Evolutionary conservation across 2,329 filamentous ascomycete species (phyloP).

Genomic region (Fusarium sp.): DNA sequence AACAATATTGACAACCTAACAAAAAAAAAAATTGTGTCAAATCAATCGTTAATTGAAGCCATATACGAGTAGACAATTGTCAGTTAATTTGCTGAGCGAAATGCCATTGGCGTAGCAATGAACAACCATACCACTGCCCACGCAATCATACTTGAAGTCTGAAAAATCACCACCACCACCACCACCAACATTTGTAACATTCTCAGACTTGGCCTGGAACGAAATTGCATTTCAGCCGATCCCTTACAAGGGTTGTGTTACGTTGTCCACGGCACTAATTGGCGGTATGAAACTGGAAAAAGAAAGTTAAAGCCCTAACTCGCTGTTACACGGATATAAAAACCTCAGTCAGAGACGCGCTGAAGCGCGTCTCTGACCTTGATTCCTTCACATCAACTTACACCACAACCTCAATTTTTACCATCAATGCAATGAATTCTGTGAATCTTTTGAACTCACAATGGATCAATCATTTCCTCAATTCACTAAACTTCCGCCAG

Average conservation of each 20-base stretch:
- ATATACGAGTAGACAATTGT: too few species aligned
- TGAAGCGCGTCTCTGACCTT: not conserved
- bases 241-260: not conserved
- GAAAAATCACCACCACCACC: too few species aligned
- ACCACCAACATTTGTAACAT: not conserved
- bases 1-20: too few species aligned
- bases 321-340: not conserved
- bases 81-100: too few species aligned
- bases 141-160: too few species aligned
- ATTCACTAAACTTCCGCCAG: slow-evolving; percentile 37
- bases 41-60: not conserved
- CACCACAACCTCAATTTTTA: not conserved
- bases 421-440: not conserved
- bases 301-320: not conserved
- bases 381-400: not conserved
- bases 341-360: not conserved
- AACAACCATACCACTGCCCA: not conserved
- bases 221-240: not conserved
- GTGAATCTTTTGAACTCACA: not conserved
- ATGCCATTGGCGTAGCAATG: not conserved
- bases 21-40: not conserved
- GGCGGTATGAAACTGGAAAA: not conserved
- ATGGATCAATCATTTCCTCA: slow-evolving; percentile 22
- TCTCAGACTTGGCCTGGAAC: not conserved
- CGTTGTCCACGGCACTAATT: not conserved